These are phyloP conservation scores for Ceratocystis ficicola DNA, from an alignment of 2,329 filamentous ascomycete species.

Conservation along the genomic window DNA sequence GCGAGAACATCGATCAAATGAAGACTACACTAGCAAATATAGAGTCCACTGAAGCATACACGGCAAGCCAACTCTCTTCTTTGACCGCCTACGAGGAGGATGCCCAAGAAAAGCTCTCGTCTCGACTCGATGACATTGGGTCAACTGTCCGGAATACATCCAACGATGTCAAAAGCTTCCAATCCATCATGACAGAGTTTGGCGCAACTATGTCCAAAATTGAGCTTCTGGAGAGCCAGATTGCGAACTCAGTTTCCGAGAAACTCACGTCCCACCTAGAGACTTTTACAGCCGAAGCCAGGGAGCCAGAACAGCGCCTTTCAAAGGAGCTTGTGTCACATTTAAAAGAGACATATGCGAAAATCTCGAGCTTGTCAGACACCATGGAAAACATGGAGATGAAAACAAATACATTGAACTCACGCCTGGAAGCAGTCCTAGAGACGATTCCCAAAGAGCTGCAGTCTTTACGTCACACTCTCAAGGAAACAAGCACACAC, in stretches of 20 bases:
- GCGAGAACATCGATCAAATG: conserved; percentile 13
- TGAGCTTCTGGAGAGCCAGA: conserved; percentile 11
- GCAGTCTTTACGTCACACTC: conserved; percentile 12
- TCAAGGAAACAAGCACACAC: conserved; percentile 13
- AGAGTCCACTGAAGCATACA: conserved; percentile 17
- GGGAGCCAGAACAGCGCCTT: conserved; percentile 12
- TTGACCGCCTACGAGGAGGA: conserved; percentile 8
- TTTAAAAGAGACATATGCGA: conserved; percentile 12
- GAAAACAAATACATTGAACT: conserved; percentile 14
- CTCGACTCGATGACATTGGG: conserved; percentile 15
- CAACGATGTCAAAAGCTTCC: conserved; percentile 17
- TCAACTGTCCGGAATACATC: conserved; percentile 2
- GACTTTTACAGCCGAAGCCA: not conserved
- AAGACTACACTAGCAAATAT: conserved; percentile 18
- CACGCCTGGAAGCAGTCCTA: conserved; percentile 8
- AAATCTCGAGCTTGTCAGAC: conserved; percentile 10
- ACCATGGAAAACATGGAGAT: conserved; percentile 10
- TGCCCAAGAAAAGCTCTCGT: conserved; percentile 11
- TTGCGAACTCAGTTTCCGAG: not conserved
- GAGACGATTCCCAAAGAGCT: conserved; percentile 19
- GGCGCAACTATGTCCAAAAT: conserved; percentile 13
- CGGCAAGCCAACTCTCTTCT: conserved; percentile 15
- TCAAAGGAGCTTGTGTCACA: conserved; percentile 17
- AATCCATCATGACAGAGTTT: conserved; percentile 9
- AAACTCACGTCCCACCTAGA: not conserved